Evolutionary conservation across 2,329 filamentous ascomycete species (phyloP), one percentile per base, ranked within the genome.

Genomic region (Fusarium liriodendri): DNA sequence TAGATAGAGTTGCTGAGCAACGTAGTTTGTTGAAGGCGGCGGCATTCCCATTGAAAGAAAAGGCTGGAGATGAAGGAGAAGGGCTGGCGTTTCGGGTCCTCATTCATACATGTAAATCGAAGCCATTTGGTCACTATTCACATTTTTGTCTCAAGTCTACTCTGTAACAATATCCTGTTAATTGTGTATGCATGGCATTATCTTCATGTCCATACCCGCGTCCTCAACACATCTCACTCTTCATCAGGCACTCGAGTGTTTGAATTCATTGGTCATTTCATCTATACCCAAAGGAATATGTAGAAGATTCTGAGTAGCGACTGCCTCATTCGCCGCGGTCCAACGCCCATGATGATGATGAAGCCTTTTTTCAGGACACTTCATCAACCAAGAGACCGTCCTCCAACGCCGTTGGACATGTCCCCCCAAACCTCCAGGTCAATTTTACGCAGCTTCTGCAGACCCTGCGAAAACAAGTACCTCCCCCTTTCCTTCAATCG

Each of bases 231-330:
- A 29, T 32, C 10, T 52, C 47, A 8, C 47, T 29, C 47, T 29
- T 52, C 27, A 54, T 13, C 10, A 32, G 27, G 25, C 25, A 54
- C 27, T 29, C 35, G 32, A 29, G 16, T 60, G 8, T 67, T 71
- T 77, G 67, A 77, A 77, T 71, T 79, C 78, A 67, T 79, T 79
- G 68, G 67, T 79, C 77, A 78, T 82, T 76, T 81, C 80, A 79
- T 82, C 80, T 82, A 81, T 81, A 82, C 76, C 75, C 71, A 77
- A 82, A 78, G 72, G 77, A 80, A 81, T 78, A 79, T 79, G 76
- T 79, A 80, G 75, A 76, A 81, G 76, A 81, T 81, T 79, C 76
- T 76, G 76, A 76, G 71, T 76, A 74, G 70, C 55, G 70, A 72
- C 74, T 73, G 67, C 66, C 70, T 63, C 42, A 58, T 66, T 70